Conservation (phyloP, 2,329 filamentous ascomycete genomes). For the Colletotrichum lentis region DNA sequence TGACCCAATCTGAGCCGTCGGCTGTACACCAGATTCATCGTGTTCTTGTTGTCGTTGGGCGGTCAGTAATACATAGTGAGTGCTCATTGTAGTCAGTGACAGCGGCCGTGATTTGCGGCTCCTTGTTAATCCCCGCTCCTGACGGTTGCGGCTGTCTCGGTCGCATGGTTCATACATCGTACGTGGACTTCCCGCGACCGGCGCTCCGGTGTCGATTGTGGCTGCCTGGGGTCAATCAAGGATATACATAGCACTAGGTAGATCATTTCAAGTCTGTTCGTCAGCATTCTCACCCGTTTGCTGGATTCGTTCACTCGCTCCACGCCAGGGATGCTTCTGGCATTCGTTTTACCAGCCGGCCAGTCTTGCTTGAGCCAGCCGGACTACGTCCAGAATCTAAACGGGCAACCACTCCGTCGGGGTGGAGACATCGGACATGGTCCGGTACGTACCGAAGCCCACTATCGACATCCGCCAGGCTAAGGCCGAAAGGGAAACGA, state of each 20-base stretch:
- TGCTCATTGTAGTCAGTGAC: background rate
- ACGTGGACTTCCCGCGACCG: background rate
- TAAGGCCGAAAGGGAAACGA: constrained; percentile 24
- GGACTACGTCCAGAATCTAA: constrained; percentile 11
- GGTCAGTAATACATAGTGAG: too few relatives aligned
- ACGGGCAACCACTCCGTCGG: constrained; percentile 31
- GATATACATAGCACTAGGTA: background rate
- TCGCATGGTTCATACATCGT: background rate
- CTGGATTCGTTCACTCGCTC: constrained; percentile 1
- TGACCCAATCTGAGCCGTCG: background rate
- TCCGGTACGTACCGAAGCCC: background rate
- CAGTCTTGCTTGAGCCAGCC: background rate
- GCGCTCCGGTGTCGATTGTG: constrained; percentile 14
- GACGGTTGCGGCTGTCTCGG: constrained; percentile 15
- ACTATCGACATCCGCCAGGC: constrained; percentile 11
- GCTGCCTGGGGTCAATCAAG: constrained; percentile 15
- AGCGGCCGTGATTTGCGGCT: background rate
- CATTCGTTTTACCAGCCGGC: background rate
- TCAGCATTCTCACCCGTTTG: background rate
- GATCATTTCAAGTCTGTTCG: background rate
- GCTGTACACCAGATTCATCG: background rate
- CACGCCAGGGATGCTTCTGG: constrained; percentile 25
- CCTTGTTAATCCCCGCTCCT: too few relatives aligned
- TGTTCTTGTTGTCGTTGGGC: background rate
- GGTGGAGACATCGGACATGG: background rate